Base-by-base conservation (phyloP, 2,329 filamentous ascomycete species). In the Fusarium udum region DNA sequence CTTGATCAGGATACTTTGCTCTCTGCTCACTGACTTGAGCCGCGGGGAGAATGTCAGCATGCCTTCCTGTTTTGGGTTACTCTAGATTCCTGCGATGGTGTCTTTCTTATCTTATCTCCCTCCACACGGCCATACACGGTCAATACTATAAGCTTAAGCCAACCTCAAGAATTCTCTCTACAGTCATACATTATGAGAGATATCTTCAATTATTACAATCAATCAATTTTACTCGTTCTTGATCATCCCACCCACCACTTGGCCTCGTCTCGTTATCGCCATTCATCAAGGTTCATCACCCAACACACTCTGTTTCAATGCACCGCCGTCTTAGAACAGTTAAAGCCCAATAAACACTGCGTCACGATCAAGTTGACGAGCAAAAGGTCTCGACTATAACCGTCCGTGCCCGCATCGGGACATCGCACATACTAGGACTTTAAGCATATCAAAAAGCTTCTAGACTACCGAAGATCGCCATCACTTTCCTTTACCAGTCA, bases 401-500 rank as follows among this genome's bases (percentile, higher is more conserved):
- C 3, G 24, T 37, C 42, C 56, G 24, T 59, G 42, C 56, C 34
- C 42, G 42, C 56, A 59, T 61, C 51, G 59, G 59, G 59, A 57
- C 52, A 42, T 42, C 40, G 46, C 42, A 66, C 63, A 49, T 66
- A 43, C 61, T 61, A 67, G 34, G 40, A 51, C 42, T 61, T 67
- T 67, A 67, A 67, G 65, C 65, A 67, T 67, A 68, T 62, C 42
- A 57, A 49, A 46, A 36, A 37, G 18, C 52, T 62, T 59, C 55
- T 61, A 64, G 61, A 64, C 55, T 69, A 51, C 57, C 64, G 48
- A 69, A 18, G 16, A 32, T 61, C 61, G 34, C 31, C 61, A 22
- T 61, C 57, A 69, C 66, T 69, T 69, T 69, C 66, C 66, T 61
- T 69, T 69, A 36, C 16, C 6, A 45, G 64, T 37, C 14, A 40